These are phyloP conservation scores for Cladophialophora carrionii DNA, from an alignment of 2,329 filamentous ascomycete species.

Conservation along the genomic window DNA sequence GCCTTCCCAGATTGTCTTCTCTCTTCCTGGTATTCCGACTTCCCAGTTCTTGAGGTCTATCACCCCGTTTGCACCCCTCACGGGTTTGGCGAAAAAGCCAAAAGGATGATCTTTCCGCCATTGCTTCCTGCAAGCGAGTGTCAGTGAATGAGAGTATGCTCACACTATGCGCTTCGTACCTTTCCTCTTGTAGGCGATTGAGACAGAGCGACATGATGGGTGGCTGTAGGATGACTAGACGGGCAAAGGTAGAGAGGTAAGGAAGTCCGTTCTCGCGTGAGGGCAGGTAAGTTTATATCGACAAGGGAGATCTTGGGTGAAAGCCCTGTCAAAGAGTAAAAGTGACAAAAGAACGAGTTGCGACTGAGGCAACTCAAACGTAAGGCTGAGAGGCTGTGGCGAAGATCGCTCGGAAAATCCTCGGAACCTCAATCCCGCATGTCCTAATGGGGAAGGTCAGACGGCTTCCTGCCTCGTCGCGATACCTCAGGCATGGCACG, in stretches of 20 bases:
- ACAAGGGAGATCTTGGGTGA: background rate
- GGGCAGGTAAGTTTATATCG: background rate
- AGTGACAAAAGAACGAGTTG: slow-evolving; percentile 21
- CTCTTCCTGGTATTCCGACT: slow-evolving; percentile 92
- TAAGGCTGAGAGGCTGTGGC: slow-evolving; percentile 11
- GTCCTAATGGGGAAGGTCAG: background rate
- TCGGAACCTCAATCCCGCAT: background rate
- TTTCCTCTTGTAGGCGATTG: slow-evolving; percentile 84
- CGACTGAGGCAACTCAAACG: slow-evolving; percentile 11
- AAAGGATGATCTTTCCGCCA: slow-evolving; percentile 98
- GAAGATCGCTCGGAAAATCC: slow-evolving; percentile 1
- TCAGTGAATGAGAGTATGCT: slow-evolving; percentile 24
- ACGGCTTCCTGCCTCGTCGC: background rate
- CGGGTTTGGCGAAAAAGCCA: slow-evolving; percentile 91
- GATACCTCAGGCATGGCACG: too few relatives aligned
- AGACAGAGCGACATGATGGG: slow-evolving; percentile 78
- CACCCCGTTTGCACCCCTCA: slow-evolving; percentile 71
- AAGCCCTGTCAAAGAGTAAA: slow-evolving; percentile 2
- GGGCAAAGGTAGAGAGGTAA: background rate
- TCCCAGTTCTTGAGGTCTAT: slow-evolving; percentile 96
- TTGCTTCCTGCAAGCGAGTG: slow-evolving; percentile 69
- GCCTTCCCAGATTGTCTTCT: slow-evolving; percentile 98
- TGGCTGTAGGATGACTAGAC: background rate
- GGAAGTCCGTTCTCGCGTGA: background rate
- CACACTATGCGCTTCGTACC: slow-evolving; percentile 57